A percentile compares a stretch with the other conserved stretches of the same genome.
Conservation (phyloP, 1,139 yeast genomes). For the Lizanozyma gosingica region DNA sequence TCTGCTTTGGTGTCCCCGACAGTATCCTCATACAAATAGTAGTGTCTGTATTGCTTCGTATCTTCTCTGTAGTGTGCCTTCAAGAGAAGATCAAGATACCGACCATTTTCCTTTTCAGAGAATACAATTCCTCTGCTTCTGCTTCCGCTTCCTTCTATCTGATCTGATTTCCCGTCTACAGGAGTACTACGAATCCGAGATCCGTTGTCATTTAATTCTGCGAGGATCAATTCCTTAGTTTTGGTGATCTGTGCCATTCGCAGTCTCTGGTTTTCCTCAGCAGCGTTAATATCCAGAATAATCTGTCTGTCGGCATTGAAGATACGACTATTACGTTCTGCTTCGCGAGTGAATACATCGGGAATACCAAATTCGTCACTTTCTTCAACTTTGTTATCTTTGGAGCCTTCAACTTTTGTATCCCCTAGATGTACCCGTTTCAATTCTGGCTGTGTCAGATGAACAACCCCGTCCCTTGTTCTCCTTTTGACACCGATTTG, state of each 20-base stretch:
- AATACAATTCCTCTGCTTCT: background rate
- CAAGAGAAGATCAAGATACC: background rate
- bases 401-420: constrained; percentile 12
- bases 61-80: background rate
- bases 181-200: too few relatives aligned
- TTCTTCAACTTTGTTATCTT: constrained; percentile 14
- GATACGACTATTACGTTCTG: constrained; percentile 16
- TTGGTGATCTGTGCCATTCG: constrained; percentile 1
- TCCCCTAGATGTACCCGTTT: constrained; percentile 2
- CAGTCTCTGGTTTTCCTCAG: constrained; percentile 9
- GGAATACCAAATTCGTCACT: background rate
- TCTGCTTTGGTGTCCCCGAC: too few relatives aligned
- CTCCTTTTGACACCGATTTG: background rate
- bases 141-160: too few relatives aligned
- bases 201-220: constrained; percentile 24
- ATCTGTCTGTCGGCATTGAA: constrained; percentile 12
- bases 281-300: constrained; percentile 11
- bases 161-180: too few relatives aligned
- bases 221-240: constrained; percentile 9
- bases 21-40: too few relatives aligned
- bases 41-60: background rate
- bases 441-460: background rate
- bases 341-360: constrained; percentile 15
- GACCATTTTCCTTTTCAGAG: background rate
- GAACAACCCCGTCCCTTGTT: background rate